Conservation (phyloP, 2,329 filamentous ascomycete species). For the Fusarium protoensiforme region DNA sequence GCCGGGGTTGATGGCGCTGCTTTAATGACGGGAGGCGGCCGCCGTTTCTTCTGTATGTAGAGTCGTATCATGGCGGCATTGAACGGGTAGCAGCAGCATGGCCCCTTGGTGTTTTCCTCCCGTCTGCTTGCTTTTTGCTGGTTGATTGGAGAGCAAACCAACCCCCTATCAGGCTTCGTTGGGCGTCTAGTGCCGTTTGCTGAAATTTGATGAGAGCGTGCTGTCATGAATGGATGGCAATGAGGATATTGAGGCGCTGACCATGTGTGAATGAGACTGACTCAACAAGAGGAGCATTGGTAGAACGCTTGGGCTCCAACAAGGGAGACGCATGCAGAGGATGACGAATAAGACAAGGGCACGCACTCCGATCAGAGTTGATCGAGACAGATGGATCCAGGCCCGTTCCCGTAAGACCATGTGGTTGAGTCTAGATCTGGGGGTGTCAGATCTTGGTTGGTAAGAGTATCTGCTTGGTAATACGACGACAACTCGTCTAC, state of each 20-base stretch:
- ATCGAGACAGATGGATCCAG: constrained; percentile 1
- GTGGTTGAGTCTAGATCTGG: not conserved
- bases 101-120: not conserved
- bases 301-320: not conserved
- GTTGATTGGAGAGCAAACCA: not conserved
- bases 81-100: not conserved
- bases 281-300: not conserved
- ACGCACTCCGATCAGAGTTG: constrained; percentile 1
- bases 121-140: not conserved
- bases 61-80: not conserved
- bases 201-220: constrained; percentile 1
- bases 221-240: not conserved
- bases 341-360: constrained; percentile 20
- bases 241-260: constrained; percentile 14
- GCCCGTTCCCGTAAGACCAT: constrained; percentile 11
- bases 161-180: not conserved
- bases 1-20: constrained; percentile 11
- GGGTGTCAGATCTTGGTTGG: not conserved
- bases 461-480: not conserved
- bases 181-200: not conserved
- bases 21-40: not conserved
- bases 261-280: not conserved
- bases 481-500: not conserved
- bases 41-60: not conserved
- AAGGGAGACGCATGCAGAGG: constrained; percentile 23